Conservation (phyloP, 306 rosid species). For the Acacia crassicarpa region DNA sequence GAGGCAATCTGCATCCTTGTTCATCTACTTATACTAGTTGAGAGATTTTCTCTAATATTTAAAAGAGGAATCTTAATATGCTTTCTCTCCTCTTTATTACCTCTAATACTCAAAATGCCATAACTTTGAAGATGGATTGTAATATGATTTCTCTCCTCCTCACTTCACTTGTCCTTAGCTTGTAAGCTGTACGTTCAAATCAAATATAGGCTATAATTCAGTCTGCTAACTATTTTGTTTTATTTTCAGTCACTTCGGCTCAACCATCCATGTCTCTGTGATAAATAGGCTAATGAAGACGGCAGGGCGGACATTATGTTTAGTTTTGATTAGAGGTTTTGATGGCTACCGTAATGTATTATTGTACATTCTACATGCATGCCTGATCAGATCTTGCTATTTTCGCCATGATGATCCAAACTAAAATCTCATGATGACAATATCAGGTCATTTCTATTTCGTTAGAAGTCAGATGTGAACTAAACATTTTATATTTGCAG, state of each 20-base stretch:
- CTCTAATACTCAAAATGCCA: background rate
- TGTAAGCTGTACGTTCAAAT: background rate
- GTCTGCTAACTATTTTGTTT: background rate
- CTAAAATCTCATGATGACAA: slow-evolving; percentile 17
- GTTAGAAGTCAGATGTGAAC: slow-evolving; percentile 28
- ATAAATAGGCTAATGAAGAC: slow-evolving; percentile 5
- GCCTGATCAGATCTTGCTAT: slow-evolving; percentile 11
- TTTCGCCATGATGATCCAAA: slow-evolving; percentile 3
- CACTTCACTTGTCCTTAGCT: background rate
- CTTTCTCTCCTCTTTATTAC: background rate
- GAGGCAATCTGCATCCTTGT: background rate
- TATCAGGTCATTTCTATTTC: background rate
- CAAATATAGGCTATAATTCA: background rate
- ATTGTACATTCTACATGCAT: background rate
- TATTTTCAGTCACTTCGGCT: background rate
- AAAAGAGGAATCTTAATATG: background rate
- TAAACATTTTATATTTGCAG: slow-evolving; percentile 47
- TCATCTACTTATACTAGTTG: background rate
- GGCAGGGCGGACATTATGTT: slow-evolving; percentile 6
- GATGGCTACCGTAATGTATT: background rate
- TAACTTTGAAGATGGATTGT: background rate
- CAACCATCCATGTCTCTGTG: background rate
- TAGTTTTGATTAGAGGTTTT: background rate
- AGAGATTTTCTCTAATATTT: background rate
- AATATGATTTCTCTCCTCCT: background rate